Base-by-base conservation (phyloP, 2,329 filamentous ascomycete species). In the Cladophialophora yegresii region DNA sequence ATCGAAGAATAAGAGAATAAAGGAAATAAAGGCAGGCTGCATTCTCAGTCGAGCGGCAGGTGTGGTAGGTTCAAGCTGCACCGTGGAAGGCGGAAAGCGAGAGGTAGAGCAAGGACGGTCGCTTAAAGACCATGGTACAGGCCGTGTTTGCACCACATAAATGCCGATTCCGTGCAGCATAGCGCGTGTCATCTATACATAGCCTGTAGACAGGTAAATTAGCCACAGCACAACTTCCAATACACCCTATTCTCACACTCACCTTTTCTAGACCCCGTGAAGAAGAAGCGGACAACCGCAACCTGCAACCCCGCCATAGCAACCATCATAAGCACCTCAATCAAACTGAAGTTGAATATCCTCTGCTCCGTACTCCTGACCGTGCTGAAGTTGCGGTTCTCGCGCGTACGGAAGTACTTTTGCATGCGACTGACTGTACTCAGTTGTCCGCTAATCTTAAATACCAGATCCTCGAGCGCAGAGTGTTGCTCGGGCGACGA, bases 311-410 rank as follows among this genome's bases (percentile, higher is more conserved):
- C 93, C 51, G 93, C 95, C 96, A 99, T 99, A 65, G 88, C 90
- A 69, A 97, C 83, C 82, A 99, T 96, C 82, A 99, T 87, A 68
- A 86, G 84, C 70, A 91, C 90, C 82, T 99, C 95, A 72, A 98
- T 89, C 75, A 99, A 83, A 76, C 91, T 96, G 78, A 99, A 96
- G 80, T 97, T 98, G 82, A 97, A 92, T 74, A 99, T 99, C 69
- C 95, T 85, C 76, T 87, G 87, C 83, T 99, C 95, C 47, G 95
- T 99, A 81, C 93, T 97, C 77, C 91, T 86, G 73, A 99, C 95
- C 9, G 95, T 99, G 81, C 91, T 96, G 81, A 99, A 98, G 81
- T 99, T 99, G 67, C 95, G 87, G 84, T 99, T 99, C 84, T 99
- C 95, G 71, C 95, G 88, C 2, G 95, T 99, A 68, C 96, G 90